phyloP scores from a whole-genome alignment of 305 asterid genomes.

The Nicotiana rustica region DNA sequence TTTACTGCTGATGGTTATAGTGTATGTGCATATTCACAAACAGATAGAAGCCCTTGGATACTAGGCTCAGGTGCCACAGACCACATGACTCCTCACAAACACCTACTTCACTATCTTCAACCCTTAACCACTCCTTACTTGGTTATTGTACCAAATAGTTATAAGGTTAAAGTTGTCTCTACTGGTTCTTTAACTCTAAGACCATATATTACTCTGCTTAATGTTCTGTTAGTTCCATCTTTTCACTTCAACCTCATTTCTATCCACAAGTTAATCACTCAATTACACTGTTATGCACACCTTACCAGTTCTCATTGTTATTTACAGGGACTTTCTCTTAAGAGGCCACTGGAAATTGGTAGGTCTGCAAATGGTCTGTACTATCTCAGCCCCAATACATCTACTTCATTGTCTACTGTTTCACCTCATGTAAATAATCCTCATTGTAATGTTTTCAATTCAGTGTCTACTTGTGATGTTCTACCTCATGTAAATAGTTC shows the following conservation, averaged over 20 bases:
- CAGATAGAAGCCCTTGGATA: neutral
- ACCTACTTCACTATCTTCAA: neutral
- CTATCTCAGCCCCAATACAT: neutral
- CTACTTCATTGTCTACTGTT: neutral
- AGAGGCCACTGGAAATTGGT: neutral
- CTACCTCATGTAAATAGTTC: neutral
- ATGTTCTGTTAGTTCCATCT: neutral
- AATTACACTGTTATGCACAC: neutral
- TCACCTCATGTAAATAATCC: neutral
- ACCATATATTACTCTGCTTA: too few relatives aligned
- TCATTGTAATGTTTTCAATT: neutral
- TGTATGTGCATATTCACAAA: too few relatives aligned
- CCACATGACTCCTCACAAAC: neutral
- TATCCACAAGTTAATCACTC: neutral
- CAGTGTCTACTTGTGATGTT: too few relatives aligned
- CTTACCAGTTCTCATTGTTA: neutral
- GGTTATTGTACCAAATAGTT: neutral
- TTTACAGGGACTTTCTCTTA: too few relatives aligned
- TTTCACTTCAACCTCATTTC: neutral
- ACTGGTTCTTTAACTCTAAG: neutral
- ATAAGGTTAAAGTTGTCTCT: neutral
- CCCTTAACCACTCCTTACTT: neutral
- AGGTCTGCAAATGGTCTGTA: neutral
- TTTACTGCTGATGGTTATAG: too few relatives aligned
- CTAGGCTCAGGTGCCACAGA: neutral